Conservation (phyloP, 176 grass and related monocot genomes). For the Alopecurus myosuroides region DNA sequence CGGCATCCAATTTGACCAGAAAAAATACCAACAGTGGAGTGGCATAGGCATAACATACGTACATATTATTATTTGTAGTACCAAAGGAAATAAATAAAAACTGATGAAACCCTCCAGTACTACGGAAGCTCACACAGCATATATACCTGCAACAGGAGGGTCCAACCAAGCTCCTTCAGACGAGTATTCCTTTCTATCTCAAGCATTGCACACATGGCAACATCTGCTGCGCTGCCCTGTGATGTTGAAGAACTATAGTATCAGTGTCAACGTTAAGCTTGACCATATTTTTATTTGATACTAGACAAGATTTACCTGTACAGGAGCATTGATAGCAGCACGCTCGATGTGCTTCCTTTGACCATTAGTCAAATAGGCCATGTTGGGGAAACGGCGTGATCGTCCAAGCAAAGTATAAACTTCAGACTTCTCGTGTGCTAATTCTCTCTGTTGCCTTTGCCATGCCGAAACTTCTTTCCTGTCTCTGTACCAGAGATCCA, state of each 20-base stretch:
- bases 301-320: constrained; percentile 67
- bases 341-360: constrained; percentile 85
- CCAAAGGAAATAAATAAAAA: background rate
- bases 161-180: constrained; percentile 91
- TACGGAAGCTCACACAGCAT: background rate
- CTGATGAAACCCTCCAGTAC: background rate
- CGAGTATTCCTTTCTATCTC: constrained; percentile 68
- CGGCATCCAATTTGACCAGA: background rate
- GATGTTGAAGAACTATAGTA: constrained; percentile 13
- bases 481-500: constrained; percentile 78
- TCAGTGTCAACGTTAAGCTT: background rate
- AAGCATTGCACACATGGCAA: constrained; percentile 99
- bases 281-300: background rate
- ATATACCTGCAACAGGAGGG: constrained; percentile 84
- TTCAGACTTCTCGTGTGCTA: constrained; percentile 40
- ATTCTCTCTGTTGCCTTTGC: constrained; percentile 63
- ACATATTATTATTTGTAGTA: background rate
- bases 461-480: constrained; percentile 76
- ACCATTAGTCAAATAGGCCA: constrained; percentile 30
- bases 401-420: constrained; percentile 88
- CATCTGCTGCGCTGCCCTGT: constrained; percentile 98
- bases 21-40: background rate
- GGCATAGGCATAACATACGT: background rate
- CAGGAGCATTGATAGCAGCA: constrained; percentile 97
- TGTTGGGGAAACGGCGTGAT: constrained; percentile 59